Percentiles rank a stretch among this genome's conserved stretches.
Conservation (phyloP, 768 basidiomycete species). For the Lanmaoa rubissima region DNA sequence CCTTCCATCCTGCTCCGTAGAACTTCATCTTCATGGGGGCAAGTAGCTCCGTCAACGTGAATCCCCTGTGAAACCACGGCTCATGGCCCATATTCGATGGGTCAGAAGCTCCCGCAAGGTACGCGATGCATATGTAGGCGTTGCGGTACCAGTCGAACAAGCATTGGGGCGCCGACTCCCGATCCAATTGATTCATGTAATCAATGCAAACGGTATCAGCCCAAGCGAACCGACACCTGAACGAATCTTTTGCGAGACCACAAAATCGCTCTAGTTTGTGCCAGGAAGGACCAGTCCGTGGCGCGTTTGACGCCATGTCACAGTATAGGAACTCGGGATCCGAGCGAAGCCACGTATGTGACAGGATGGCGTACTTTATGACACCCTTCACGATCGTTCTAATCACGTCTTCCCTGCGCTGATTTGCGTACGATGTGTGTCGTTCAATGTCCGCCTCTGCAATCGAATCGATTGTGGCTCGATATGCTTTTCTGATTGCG, state of each 20-base stretch:
- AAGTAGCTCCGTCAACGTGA: constrained; percentile 18
- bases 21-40: constrained; percentile 22
- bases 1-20: constrained; percentile 18
- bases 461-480: constrained; percentile 13
- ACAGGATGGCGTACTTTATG: constrained; percentile 23
- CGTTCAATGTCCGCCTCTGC: constrained; percentile 19
- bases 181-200: background rate
- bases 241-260: constrained; percentile 6
- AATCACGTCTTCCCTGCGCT: constrained; percentile 23
- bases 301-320: constrained; percentile 4
- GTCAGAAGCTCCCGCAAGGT: constrained; percentile 7
- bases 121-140: constrained; percentile 18
- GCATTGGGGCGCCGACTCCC: background rate
- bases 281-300: constrained; percentile 9
- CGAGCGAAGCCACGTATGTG: constrained; percentile 9
- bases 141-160: constrained; percentile 23
- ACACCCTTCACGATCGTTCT: constrained; percentile 18
- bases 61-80: constrained; percentile 18
- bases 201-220: constrained; percentile 17
- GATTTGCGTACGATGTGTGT: constrained; percentile 24
- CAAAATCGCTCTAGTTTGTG: constrained; percentile 13
- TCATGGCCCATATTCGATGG: constrained; percentile 7
- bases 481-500: constrained; percentile 2
- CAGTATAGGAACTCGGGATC: background rate
- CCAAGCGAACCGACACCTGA: constrained; percentile 23